phyloP scores from a whole-genome alignment of 345 rosid species.

The Eucalyptus marginata region DNA sequence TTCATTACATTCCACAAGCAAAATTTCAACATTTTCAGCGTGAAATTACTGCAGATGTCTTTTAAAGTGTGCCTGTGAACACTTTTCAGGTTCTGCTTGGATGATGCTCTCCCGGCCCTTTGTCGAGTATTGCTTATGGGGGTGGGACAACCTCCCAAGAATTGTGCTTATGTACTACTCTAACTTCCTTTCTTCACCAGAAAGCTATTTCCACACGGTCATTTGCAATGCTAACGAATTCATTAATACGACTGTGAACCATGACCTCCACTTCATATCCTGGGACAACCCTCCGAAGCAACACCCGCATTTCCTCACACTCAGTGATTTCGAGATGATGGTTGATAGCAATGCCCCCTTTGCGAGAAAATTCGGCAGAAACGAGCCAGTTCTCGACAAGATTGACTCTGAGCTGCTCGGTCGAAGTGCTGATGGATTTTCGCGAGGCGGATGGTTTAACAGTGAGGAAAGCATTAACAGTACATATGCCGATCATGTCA shows the following conservation, averaged over 20 bases:
- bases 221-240: slow-evolving; percentile 78
- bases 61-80: background rate
- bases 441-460: background rate
- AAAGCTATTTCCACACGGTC: slow-evolving; percentile 87
- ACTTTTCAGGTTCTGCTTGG: slow-evolving; percentile 79
- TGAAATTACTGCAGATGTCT: background rate
- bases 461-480: background rate
- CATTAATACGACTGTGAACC: slow-evolving; percentile 61
- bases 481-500: background rate
- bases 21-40: background rate
- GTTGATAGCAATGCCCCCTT: slow-evolving; percentile 74
- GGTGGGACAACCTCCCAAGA: slow-evolving; percentile 93
- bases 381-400: slow-evolving; percentile 56
- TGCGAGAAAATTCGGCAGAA: slow-evolving; percentile 69
- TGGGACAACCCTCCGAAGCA: slow-evolving; percentile 96
- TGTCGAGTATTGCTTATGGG: slow-evolving; percentile 67
- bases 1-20: background rate
- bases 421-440: background rate
- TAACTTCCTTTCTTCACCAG: slow-evolving; percentile 86
- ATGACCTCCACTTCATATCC: slow-evolving; percentile 88
- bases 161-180: slow-evolving; percentile 77
- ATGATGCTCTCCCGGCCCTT: slow-evolving; percentile 84
- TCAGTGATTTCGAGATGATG: slow-evolving; percentile 51
- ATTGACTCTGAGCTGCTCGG: slow-evolving; percentile 73
- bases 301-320: slow-evolving; percentile 74